Base-by-base conservation (phyloP, 768 basidiomycete genomes). In the Galerina sulciceps region DNA sequence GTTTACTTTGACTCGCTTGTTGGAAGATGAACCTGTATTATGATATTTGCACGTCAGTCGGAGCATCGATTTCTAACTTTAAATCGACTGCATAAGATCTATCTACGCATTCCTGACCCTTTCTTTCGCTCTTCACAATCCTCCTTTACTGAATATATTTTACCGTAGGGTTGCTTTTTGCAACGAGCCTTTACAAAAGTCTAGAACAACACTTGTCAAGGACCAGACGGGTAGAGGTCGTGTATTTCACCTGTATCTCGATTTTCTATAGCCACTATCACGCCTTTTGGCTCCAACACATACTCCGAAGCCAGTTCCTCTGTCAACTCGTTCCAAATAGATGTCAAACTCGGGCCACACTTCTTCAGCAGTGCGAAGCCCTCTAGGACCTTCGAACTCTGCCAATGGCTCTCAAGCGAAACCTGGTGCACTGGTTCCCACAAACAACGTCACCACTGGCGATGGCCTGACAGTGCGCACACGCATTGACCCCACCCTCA, bases 401-500 rank as follows among this genome's bases (percentile, higher is more conserved):
- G 67, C 72, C 61, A 75, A 78, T 69, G 79, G 80, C 55, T 58
- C 73, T 9, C 69, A 71, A 55, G 61, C 71, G 51, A 80, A 80
- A 71, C 68, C 84, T 11, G 58, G 60, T 23, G 74, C 79, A 6
- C 79, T 93, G 34, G 83, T 93, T 2, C 93, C 93, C 8, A 94
- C 93, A 10, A 94, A 94, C 73, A 91, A 82, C 56, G 91, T 94
- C 49, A 87, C 90, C 2, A 92, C 89, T 6, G 84, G 81, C 55
- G 88, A 91, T 17, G 91, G 91, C 42, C 65, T 82, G 31, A 87
- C 87, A 43, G 91, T 94, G 18, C 87, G 91, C 60, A 88, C 91
- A 10, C 85, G 93, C 58, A 94, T 94, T 63, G 93, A 94, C 69
- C 89, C 90, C 14, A 87, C 91, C 5, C 79, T 94, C 31, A 86